Percentiles rank a stretch among this genome's conserved stretches.
phyloP scores from a whole-genome alignment of 2,329 filamentous ascomycete species.

The Sporothrix humicola region DNA sequence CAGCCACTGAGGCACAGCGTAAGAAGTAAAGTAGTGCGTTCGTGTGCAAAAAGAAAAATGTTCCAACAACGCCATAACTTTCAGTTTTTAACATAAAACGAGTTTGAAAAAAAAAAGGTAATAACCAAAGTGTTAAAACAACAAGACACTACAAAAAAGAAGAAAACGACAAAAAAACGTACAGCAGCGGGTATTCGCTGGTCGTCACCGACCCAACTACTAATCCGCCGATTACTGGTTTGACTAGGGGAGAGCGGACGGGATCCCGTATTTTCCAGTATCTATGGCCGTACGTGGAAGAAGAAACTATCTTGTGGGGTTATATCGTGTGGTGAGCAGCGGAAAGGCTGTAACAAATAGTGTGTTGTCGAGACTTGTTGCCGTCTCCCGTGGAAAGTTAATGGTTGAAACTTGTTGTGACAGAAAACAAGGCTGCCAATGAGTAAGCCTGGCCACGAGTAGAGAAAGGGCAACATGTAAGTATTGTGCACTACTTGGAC shows the following conservation, averaged over 20 bases:
- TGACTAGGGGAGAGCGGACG: conserved; percentile 24
- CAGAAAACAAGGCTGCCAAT: too few species aligned
- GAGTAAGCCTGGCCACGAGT: too few species aligned
- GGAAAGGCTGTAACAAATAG: background rate
- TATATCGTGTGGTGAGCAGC: background rate
- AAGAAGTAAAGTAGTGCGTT: background rate
- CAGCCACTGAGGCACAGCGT: background rate
- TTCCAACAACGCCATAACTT: background rate
- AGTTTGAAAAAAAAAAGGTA: background rate
- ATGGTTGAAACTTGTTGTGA: background rate
- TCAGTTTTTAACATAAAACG: background rate
- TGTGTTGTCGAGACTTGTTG: too few species aligned
- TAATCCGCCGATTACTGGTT: conserved; percentile 26
- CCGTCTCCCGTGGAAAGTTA: background rate
- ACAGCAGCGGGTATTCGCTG: conserved; percentile 27
- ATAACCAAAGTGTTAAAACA: background rate
- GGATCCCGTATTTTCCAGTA: conserved; percentile 18
- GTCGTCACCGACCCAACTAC: conserved; percentile 27
- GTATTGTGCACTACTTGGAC: too few species aligned
- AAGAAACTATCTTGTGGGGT: background rate
- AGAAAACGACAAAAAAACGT: background rate
- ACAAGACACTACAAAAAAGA: background rate
- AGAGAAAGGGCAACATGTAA: too few species aligned
- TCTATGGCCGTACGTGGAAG: conserved; percentile 19
- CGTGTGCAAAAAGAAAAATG: background rate